Conservation (phyloP, 2,329 filamentous ascomycete genomes). For the Colletotrichum lini region DNA sequence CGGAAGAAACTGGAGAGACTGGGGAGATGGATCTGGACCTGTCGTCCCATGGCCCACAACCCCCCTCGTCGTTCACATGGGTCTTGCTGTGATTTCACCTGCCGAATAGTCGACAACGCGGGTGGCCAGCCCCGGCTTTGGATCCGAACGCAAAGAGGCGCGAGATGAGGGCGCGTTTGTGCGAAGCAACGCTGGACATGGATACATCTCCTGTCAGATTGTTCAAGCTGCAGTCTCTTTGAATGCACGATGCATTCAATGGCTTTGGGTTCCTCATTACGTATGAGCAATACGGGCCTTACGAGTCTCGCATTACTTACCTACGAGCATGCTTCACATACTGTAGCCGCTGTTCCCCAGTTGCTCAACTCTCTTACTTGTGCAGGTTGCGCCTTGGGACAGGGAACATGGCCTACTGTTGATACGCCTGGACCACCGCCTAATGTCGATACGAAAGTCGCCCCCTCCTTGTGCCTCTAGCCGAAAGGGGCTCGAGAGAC, state of each 20-base stretch:
- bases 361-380: no score
- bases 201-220: background rate
- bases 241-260: background rate
- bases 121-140: slow-evolving; percentile 2
- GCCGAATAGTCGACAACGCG: slow-evolving; percentile 38
- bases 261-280: background rate
- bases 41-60: slow-evolving; percentile 19
- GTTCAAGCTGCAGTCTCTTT: background rate
- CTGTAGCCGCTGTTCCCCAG: no score
- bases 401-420: background rate
- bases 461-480: background rate
- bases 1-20: background rate
- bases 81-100: slow-evolving; percentile 20
- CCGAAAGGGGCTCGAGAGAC: slow-evolving; percentile 4
- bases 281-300: background rate
- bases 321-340: no score
- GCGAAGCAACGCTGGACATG: slow-evolving; percentile 17
- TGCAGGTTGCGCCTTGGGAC: no score
- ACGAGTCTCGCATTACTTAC: no score
- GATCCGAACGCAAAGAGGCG: slow-evolving; percentile 5
- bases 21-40: background rate
- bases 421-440: slow-evolving; percentile 32
- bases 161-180: slow-evolving; percentile 4
- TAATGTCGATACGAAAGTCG: background rate
- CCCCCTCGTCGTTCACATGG: slow-evolving; percentile 1